Base-by-base conservation (phyloP, 768 basidiomycete genomes). In the Termitomyces sp. region DNA sequence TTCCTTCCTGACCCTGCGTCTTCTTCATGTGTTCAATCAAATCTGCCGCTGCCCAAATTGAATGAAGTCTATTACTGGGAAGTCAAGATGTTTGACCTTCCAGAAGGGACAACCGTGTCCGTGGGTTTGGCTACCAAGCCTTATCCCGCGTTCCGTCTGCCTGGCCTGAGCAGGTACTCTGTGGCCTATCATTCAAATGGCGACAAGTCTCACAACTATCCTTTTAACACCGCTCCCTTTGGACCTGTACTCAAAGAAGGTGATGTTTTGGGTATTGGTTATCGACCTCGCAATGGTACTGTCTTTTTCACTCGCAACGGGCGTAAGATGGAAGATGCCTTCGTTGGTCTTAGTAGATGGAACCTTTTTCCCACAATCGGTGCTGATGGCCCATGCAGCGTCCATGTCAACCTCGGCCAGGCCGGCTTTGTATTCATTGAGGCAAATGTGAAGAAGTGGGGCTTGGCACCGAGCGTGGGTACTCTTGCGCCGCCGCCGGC, bases 11-110 rank as follows among this genome's bases (percentile, higher is more conserved):
- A 95, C 67, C 95, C 97, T 23, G 88, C 91, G 30, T 93, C 94
- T 19, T 89, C 92, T 2, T 95, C 96, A 12, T 92, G 84, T 58
- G 97, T 99, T 10, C 93, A 98, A 75, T 96, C 94, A 49, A 99
- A 98, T 69, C 79, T 99, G 10, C 97, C 97, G 2, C 76, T 99
- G 3, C 97, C 97, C 12, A 98, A 98, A 68, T 79, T 98, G 49
- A 99, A 99, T 73, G 97, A 98, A 70, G 94, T 98, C 12, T 99
- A 99, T 69, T 99, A 99, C 69, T 99, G 92, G 91, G 97, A 99
- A 69, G 90, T 94, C 59, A 99, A 99, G 76, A 91, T 98, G 90
- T 98, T 94, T 68, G 97, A 99, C 73, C 88, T 97, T 54, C 94
- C 95, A 12, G 77, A 83, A 59, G 76, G 82, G 2, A 98, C 95